A percentile compares a stretch with the other conserved stretches of the same genome.
Evolutionary conservation across 768 basidiomycete species (phyloP).

Genomic region (Tricholoma matsutake): DNA sequence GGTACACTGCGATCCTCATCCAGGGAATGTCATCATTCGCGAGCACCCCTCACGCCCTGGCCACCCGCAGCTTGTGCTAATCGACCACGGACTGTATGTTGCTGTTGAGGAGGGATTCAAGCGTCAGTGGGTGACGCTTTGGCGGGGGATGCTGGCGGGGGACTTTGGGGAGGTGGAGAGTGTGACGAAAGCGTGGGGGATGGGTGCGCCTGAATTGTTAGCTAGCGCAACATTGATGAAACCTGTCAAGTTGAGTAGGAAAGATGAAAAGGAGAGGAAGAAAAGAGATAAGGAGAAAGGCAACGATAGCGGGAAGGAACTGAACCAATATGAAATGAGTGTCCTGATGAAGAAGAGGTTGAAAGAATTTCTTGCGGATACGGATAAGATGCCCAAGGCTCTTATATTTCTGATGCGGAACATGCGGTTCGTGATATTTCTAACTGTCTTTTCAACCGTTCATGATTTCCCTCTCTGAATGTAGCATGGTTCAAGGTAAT

Average conservation of each 20-base stretch:
- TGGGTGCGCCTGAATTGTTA: constrained; percentile 67
- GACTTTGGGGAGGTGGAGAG: constrained; percentile 51
- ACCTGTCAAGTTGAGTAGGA: constrained; percentile 46
- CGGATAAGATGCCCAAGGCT: constrained; percentile 76
- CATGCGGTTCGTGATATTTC: constrained; percentile 48
- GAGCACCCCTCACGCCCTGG: constrained; percentile 45
- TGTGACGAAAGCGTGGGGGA: constrained; percentile 61
- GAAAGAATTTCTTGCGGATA: constrained; percentile 65
- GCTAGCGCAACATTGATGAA: constrained; percentile 72
- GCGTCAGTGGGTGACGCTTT: constrained; percentile 73
- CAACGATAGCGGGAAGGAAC: constrained; percentile 29
- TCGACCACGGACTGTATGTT: constrained; percentile 94
- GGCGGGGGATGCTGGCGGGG: constrained; percentile 60
- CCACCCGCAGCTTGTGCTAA: constrained; percentile 67
- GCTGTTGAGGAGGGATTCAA: constrained; percentile 63
- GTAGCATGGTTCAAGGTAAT: constrained; percentile 48
- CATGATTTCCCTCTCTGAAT: neutral
- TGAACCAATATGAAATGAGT: constrained; percentile 69
- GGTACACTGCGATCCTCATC: constrained; percentile 78
- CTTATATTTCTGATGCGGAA: constrained; percentile 75
- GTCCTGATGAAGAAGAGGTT: constrained; percentile 65
- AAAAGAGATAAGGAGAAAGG: constrained; percentile 23
- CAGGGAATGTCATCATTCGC: constrained; percentile 76
- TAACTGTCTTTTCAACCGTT: neutral
- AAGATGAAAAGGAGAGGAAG: constrained; percentile 15